phyloP scores from a whole-genome alignment of 2,329 filamentous ascomycete species.

The Fonsecaea multimorphosa region DNA sequence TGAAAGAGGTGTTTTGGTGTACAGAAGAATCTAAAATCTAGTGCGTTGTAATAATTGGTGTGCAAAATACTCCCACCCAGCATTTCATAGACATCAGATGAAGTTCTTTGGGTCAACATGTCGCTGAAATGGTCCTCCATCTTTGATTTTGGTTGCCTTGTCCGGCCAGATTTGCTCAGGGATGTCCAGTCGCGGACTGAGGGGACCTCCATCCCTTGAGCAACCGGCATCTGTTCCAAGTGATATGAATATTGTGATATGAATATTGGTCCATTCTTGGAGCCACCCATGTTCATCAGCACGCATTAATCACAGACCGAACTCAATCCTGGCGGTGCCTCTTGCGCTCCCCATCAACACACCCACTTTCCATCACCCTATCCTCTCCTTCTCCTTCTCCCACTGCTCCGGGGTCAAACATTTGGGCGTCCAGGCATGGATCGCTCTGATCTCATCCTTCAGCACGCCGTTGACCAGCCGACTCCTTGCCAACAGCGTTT shows the following conservation, averaged over 20 bases:
- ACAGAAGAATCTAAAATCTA: conserved; percentile 15
- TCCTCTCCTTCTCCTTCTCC: conserved; percentile 66
- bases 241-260: neutral
- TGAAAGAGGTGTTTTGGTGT: conserved; percentile 9
- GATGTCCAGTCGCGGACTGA: no score
- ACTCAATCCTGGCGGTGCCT: neutral
- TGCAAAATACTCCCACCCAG: neutral
- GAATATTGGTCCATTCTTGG: neutral
- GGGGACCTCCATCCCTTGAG: neutral
- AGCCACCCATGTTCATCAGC: neutral
- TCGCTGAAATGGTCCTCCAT: neutral
- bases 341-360: neutral
- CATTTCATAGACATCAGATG: neutral
- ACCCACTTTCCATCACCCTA: conserved; percentile 15
- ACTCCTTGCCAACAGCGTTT: conserved; percentile 81
- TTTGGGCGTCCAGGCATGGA: conserved; percentile 94
- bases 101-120: neutral
- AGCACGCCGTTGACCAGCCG: conserved; percentile 82
- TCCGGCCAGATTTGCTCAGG: neutral
- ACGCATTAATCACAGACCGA: neutral
- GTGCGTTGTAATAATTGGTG: conserved; percentile 3
- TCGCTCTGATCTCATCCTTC: conserved; percentile 84
- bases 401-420: conserved; percentile 92
- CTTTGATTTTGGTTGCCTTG: neutral
- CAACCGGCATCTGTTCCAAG: neutral